These are phyloP conservation scores for Coemansia sp. DNA, from an alignment of 192 early-diverging fungal genomes.

Conservation along the genomic window DNA sequence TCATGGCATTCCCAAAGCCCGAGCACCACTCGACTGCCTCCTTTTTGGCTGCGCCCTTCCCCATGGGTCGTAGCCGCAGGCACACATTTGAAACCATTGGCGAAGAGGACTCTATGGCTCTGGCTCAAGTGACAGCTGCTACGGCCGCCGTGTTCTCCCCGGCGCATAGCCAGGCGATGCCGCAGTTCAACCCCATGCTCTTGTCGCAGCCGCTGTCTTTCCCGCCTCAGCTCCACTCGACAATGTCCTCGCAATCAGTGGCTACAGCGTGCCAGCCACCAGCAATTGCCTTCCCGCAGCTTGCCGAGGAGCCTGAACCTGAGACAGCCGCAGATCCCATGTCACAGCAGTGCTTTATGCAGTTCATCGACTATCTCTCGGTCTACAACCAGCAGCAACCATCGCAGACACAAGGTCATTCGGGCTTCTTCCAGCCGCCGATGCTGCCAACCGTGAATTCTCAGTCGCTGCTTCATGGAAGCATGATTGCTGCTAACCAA, in stretches of 20 bases:
- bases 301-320: conserved; percentile 30
- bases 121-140: conserved; percentile 22
- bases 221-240: conserved; percentile 33
- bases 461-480: conserved; percentile 9
- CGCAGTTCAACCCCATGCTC: conserved; percentile 48
- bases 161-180: conserved; percentile 13
- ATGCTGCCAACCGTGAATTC: conserved; percentile 15
- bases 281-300: conserved; percentile 45
- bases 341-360: conserved; percentile 51
- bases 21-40: conserved; percentile 3
- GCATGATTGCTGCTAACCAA: conserved; percentile 17
- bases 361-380: conserved; percentile 55
- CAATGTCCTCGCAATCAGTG: not conserved
- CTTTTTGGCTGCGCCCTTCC: conserved; percentile 10
- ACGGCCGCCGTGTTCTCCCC: not conserved
- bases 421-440: conserved; percentile 7
- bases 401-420: conserved; percentile 5
- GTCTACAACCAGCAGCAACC: conserved; percentile 31
- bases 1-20: conserved; percentile 22
- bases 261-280: conserved; percentile 5
- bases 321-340: conserved; percentile 18
- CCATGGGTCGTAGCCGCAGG: conserved; percentile 22
- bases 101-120: conserved; percentile 39
- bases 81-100: conserved; percentile 54
- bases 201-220: conserved; percentile 46